Evolutionary conservation across 1,284 basidiomycete genomes (phyloP).

Genomic region (Tilletia horrida): DNA sequence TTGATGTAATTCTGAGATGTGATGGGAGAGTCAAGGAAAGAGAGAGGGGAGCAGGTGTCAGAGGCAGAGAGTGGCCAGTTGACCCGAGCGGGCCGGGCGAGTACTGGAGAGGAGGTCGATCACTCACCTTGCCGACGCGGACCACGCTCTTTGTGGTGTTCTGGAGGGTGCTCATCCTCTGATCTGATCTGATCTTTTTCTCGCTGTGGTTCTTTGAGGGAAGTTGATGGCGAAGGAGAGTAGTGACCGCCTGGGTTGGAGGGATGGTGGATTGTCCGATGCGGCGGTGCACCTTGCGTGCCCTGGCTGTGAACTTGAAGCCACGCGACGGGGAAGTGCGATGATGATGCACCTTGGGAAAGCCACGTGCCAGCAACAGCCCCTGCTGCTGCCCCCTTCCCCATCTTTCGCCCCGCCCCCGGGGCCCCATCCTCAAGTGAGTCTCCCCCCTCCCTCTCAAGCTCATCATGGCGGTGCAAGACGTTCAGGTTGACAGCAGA

Average conservation of each 20-base stretch:
- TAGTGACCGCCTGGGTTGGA: neutral
- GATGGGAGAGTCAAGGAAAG: neutral
- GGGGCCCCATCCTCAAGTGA: no score
- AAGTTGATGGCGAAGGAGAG: neutral
- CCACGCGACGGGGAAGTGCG: no score
- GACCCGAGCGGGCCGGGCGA: neutral
- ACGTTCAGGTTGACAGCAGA: no score
- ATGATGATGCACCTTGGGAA: no score
- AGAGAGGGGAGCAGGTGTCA: neutral
- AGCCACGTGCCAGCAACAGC: no score
- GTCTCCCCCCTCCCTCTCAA: no score
- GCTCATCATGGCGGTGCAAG: no score
- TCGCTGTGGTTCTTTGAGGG: neutral
- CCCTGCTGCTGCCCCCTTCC: no score
- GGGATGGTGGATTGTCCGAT: neutral
- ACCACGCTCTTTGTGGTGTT: constrained; percentile 52
- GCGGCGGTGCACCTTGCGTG: neutral
- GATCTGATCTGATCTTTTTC: no score
- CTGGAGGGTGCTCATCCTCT: constrained; percentile 28
- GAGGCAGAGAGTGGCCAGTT: neutral
- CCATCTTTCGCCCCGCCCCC: no score
- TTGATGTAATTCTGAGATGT: constrained; percentile 52
- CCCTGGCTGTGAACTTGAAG: no score
- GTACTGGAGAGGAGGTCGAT: neutral
- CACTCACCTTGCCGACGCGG: constrained; percentile 43